Base-by-base conservation (phyloP, 352 stramenopile genomes). In the Hyaloperonospora brassicae region DNA sequence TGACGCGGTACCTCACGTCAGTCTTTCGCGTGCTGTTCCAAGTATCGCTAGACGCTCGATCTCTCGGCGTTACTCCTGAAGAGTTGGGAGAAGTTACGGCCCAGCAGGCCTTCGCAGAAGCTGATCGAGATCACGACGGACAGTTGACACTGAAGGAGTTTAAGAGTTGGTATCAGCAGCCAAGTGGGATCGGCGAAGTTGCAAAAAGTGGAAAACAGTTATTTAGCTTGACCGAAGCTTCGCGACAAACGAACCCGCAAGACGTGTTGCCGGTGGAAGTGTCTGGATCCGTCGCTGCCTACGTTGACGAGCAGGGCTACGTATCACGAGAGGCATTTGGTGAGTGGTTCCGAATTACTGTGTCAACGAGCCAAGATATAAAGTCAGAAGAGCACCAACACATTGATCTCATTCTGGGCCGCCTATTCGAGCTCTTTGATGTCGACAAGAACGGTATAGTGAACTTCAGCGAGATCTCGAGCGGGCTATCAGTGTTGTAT, bases 1-100 rank as follows among this genome's bases (percentile, higher is more conserved):
- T 96, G 80, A 83, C 78, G 17, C 83, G 74, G 13, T 96, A 95
- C 58, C 54, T 95, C 27, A 87, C 82, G n/a, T 89, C 78, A 1
- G 82, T 95, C 0, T 95, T 95, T 55, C 82, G 77, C 30, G 81
- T 95, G 13, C 66, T 96, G 2, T 94, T 88, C 46, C 76, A 86
- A 70, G 74, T 88, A n/a, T 85, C 70, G 8, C 73, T 79, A 1
- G 73, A 88, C 38, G 76, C 76, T 0, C 67, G 84, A 46, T 71
- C 70, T 1, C 61, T 80, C 17, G 75, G 70, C 2, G 70, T 95
- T 11, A 76, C 73, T 0, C 79, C 84, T 9, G 80, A 94, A 50
- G 78, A 95, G 36, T 55, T 96, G 0, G 86, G 84, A 17, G 58
- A 87, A 52, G 70, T 91, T 1, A 95, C 85, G 0, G 79, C 84